phyloP scores from a whole-genome alignment of 768 basidiomycete genomes.

The Trametopsis cervina region DNA sequence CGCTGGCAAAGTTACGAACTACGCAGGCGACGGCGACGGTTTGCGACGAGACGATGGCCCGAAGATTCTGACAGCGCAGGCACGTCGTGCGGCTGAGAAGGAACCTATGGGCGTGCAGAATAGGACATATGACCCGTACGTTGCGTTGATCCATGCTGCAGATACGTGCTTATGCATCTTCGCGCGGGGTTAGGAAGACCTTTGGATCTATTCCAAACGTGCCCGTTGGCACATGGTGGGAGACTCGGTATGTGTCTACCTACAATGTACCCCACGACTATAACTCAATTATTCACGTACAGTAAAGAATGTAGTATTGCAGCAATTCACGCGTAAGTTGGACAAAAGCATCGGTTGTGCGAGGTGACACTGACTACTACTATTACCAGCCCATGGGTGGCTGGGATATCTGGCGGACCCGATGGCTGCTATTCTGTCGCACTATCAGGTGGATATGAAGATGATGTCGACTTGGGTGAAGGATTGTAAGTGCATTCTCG shows the following conservation, averaged over 20 bases:
- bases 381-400: conserved; percentile 64
- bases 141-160: conserved; percentile 5
- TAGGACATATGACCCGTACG: conserved; percentile 46
- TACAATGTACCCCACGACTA: not conserved
- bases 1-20: conserved; percentile 50
- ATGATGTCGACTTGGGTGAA: conserved; percentile 77
- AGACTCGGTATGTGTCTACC: conserved; percentile 39
- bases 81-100: conserved; percentile 18
- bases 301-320: conserved; percentile 65
- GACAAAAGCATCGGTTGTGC: no score
- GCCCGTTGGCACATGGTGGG: conserved; percentile 80
- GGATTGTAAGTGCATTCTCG: conserved; percentile 57
- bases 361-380: not conserved
- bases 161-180: not conserved
- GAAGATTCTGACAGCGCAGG: conserved; percentile 9
- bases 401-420: conserved; percentile 63
- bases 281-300: not conserved
- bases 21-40: conserved; percentile 37
- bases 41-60: conserved; percentile 6
- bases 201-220: conserved; percentile 80
- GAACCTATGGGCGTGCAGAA: conserved; percentile 22
- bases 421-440: conserved; percentile 81
- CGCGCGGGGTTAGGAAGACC: conserved; percentile 44
- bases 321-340: conserved; percentile 79
- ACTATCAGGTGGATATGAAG: conserved; percentile 84